A percentile compares a stretch with the other conserved stretches of the same genome.
These are phyloP conservation scores for Trichoderma semiorbis DNA, from an alignment of 2,329 filamentous ascomycete genomes.

Conservation along the genomic window DNA sequence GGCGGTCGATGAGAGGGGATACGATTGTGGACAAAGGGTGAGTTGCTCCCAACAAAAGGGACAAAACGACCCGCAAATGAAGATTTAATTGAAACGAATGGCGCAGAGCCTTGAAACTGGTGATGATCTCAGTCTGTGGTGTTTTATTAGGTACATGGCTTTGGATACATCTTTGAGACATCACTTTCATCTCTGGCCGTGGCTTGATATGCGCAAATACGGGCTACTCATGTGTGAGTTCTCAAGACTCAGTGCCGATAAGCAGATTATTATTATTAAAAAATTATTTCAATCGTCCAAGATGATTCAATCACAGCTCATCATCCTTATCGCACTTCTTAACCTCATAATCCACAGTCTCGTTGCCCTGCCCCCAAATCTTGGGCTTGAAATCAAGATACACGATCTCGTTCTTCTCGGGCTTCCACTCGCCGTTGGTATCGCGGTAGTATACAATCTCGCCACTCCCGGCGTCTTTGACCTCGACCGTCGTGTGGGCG, in stretches of 20 bases:
- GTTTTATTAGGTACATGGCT: neutral
- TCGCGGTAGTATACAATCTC: conserved; percentile 5
- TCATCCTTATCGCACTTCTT: neutral
- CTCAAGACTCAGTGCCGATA: neutral
- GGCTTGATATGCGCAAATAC: neutral
- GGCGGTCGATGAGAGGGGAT: neutral
- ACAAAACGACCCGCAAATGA: neutral
- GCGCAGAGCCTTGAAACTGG: neutral
- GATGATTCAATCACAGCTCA: neutral
- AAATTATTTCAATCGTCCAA: neutral
- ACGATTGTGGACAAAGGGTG: neutral
- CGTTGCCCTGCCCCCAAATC: conserved; percentile 4
- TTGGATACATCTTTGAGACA: neutral
- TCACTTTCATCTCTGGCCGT: neutral
- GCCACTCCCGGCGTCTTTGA: neutral
- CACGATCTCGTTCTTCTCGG: neutral
- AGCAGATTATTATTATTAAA: neutral
- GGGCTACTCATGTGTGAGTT: neutral
- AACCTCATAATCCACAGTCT: conserved; percentile 8
- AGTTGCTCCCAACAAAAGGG: neutral
- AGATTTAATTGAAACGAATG: neutral
- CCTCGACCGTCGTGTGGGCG: neutral
- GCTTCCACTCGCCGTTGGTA: conserved; percentile 4
- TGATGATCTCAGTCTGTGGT: neutral
- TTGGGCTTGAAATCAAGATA: conserved; percentile 9